Percentiles rank a stretch among this genome's conserved stretches.
phyloP scores from a whole-genome alignment of 768 basidiomycete genomes.

The Leccinum longicurvipes region DNA sequence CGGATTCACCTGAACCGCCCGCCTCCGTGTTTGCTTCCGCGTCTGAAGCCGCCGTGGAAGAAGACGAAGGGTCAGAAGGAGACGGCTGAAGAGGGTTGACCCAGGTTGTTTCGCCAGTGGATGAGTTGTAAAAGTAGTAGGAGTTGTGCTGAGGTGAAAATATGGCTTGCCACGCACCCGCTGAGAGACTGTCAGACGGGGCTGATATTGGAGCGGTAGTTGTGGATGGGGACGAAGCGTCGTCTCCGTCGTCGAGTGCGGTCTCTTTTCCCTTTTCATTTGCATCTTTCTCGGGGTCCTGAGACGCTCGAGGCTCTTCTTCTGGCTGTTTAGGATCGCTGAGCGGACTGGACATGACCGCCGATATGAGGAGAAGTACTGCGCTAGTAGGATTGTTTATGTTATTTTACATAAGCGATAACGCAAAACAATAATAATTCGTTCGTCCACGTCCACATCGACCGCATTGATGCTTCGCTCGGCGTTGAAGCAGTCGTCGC shows the following conservation, averaged over 20 bases:
- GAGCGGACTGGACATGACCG: conserved; percentile 17
- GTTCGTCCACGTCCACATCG: conserved; percentile 5
- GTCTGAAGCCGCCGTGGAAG: conserved; percentile 15
- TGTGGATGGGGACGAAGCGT: neutral
- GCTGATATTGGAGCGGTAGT: conserved; percentile 9
- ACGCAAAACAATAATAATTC: neutral
- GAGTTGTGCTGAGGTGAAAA: conserved; percentile 73
- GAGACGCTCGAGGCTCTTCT: neutral
- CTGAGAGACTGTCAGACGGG: conserved; percentile 20
- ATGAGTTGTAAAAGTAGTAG: conserved; percentile 82
- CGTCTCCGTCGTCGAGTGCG: conserved; percentile 2
- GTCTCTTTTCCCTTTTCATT: conserved; percentile 7
- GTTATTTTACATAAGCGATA: neutral
- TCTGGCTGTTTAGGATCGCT: neutral
- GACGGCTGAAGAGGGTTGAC: conserved; percentile 61
- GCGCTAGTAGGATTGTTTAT: neutral
- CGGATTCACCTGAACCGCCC: conserved; percentile 14
- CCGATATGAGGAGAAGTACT: neutral
- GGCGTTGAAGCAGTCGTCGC: conserved; percentile 48
- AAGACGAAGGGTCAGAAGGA: conserved; percentile 23
- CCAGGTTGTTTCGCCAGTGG: conserved; percentile 83
- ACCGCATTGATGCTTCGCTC: conserved; percentile 45
- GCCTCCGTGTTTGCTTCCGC: conserved; percentile 23
- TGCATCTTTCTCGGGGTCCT: conserved; percentile 1
- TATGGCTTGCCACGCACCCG: conserved; percentile 71